Percentiles rank a stretch among this genome's conserved stretches.
These are phyloP conservation scores for Cinnamomum micranthum DNA, from an alignment of 164 flowering plant species.

Conservation along the genomic window DNA sequence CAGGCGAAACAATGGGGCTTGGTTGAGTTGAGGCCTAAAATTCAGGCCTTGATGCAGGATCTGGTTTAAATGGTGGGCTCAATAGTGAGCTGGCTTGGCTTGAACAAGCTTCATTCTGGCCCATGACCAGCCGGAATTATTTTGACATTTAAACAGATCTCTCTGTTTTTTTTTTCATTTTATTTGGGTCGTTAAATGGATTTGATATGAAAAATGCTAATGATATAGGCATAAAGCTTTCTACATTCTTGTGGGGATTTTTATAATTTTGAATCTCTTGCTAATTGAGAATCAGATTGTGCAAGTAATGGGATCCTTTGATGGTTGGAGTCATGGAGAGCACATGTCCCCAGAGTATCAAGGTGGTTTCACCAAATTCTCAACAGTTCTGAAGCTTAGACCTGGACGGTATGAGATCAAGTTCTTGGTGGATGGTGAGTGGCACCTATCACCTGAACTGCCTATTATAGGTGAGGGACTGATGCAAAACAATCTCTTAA, in stretches of 20 bases:
- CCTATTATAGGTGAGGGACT: slow-evolving; percentile 78
- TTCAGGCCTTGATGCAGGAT: too few species aligned
- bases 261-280: not conserved
- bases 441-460: slow-evolving; percentile 79
- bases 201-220: too few species aligned
- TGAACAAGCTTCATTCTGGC: too few species aligned
- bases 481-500: slow-evolving; percentile 64
- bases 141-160: too few species aligned
- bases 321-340: slow-evolving; percentile 95
- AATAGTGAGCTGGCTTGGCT: too few species aligned
- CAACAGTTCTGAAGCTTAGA: slow-evolving; percentile 73
- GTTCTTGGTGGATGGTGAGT: slow-evolving; percentile 91
- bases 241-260: not conserved
- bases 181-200: too few species aligned
- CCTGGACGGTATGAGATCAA: slow-evolving; percentile 95
- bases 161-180: too few species aligned
- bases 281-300: slow-evolving; percentile 47
- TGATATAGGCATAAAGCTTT: too few species aligned
- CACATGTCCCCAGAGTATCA: slow-evolving; percentile 76
- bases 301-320: slow-evolving; percentile 92
- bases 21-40: too few species aligned
- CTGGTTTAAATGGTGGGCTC: too few species aligned
- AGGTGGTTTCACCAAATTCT: slow-evolving; percentile 63
- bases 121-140: too few species aligned
- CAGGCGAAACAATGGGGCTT: too few species aligned